Conservation (phyloP, 148 eudicot species). For the Rhododendron ferrugineum region DNA sequence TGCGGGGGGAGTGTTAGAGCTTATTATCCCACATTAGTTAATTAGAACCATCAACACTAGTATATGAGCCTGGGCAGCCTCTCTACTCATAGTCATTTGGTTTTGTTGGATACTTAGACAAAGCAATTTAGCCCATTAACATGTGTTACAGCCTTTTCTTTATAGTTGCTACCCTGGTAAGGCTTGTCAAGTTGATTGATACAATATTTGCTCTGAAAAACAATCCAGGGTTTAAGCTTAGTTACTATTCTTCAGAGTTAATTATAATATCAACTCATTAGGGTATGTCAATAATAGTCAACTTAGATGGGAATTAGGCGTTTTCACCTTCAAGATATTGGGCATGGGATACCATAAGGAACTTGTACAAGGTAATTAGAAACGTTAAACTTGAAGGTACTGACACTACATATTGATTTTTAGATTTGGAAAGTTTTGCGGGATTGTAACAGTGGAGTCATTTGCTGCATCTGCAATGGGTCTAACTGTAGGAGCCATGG, state of each 20-base stretch:
- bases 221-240: background rate
- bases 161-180: background rate
- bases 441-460: constrained; percentile 77
- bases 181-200: background rate
- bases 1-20: too few species aligned
- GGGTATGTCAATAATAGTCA: background rate
- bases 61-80: too few species aligned
- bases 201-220: background rate
- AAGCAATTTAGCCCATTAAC: background rate
- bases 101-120: background rate
- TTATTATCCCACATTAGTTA: too few species aligned
- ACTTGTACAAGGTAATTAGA: background rate
- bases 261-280: background rate
- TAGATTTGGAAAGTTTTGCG: constrained; percentile 94
- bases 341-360: background rate
- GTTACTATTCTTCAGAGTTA: background rate
- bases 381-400: background rate
- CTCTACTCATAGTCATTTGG: background rate
- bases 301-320: background rate
- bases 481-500: constrained; percentile 97
- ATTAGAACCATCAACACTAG: too few species aligned
- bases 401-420: background rate
- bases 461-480: constrained; percentile 99
- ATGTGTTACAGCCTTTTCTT: background rate
- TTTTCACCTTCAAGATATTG: background rate